phyloP scores from a whole-genome alignment of 495 filamentous ascomycete genomes.

The Xylaria castorea region DNA sequence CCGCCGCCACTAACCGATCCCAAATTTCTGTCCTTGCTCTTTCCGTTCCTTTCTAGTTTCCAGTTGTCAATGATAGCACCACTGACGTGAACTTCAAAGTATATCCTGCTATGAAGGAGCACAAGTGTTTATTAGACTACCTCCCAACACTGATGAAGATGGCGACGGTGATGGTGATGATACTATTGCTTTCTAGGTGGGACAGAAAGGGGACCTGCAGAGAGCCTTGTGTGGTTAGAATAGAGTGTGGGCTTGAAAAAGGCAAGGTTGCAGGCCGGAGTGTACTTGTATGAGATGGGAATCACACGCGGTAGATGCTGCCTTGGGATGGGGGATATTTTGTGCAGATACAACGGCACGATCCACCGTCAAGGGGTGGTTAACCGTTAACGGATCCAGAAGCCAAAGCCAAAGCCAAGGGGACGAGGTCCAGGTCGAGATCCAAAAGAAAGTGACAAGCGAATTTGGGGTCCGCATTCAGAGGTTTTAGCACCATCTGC shows the following conservation, averaged over 20 bases:
- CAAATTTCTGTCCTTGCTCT: constrained; percentile 11
- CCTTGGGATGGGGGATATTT: constrained; percentile 53
- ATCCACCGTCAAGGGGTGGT: constrained; percentile 49
- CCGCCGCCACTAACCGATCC: constrained; percentile 33
- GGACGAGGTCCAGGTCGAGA: constrained; percentile 47
- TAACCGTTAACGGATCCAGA: constrained; percentile 45
- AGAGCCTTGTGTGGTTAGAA: constrained; percentile 48
- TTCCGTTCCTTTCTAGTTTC: constrained; percentile 6
- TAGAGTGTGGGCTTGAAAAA: constrained; percentile 46
- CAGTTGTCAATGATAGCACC: constrained; percentile 14
- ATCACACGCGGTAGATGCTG: constrained; percentile 50
- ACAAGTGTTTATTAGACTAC: constrained; percentile 14
- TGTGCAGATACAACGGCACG: constrained; percentile 58
- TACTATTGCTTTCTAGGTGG: constrained; percentile 23
- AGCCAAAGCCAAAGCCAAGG: constrained; percentile 42
- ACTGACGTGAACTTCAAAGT: constrained; percentile 6
- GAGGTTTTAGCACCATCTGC: constrained; percentile 52
- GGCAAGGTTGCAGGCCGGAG: constrained; percentile 54
- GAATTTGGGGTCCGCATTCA: constrained; percentile 47
- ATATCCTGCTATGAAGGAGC: neutral
- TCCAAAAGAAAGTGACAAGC: constrained; percentile 45
- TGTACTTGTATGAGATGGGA: constrained; percentile 57
- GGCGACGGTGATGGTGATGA: constrained; percentile 17
- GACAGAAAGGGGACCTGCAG: constrained; percentile 36
- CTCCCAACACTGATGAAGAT: constrained; percentile 9